Evolutionary conservation across 2,329 filamentous ascomycete species (phyloP).

Genomic region (Nigrograna mackinnonii): DNA sequence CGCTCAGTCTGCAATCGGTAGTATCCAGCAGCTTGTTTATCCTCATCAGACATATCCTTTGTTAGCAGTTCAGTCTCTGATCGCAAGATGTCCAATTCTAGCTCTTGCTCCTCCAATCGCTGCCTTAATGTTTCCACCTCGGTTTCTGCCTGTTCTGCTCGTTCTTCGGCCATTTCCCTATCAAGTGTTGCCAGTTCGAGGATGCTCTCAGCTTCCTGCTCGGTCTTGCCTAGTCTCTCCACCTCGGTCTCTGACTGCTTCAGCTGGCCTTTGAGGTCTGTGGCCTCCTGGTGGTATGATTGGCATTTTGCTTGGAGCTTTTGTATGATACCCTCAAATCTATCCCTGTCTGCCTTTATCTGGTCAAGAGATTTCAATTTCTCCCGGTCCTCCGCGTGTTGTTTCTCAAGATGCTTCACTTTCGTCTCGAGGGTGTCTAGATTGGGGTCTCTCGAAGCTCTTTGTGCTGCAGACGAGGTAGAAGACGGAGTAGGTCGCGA

Average conservation of each 20-base stretch:
- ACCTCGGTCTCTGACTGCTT: conserved; percentile 75
- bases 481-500: conserved; percentile 14
- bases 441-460: conserved; percentile 22
- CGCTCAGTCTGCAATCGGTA: conserved; percentile 90
- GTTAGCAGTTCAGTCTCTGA: conserved; percentile 86
- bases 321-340: conserved; percentile 82
- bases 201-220: conserved; percentile 82
- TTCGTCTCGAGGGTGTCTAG: conserved; percentile 90
- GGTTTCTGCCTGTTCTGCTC: conserved; percentile 76
- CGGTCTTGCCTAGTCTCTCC: conserved; percentile 70
- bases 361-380: conserved; percentile 79
- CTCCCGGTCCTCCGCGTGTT: conserved; percentile 82
- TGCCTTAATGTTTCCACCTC: conserved; percentile 78
- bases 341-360: conserved; percentile 74
- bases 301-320: conserved; percentile 90
- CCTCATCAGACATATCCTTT: conserved; percentile 84
- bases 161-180: conserved; percentile 95
- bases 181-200: conserved; percentile 88
- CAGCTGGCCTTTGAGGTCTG: conserved; percentile 73
- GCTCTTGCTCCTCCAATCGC: conserved; percentile 79
- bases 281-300: conserved; percentile 78
- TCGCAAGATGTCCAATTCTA: conserved; percentile 83
- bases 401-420: conserved; percentile 83
- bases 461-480: conserved; percentile 15
- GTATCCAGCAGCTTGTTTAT: conserved; percentile 85